phyloP scores from a whole-genome alignment of 345 rosid species.

The Eutrema japonicum region DNA sequence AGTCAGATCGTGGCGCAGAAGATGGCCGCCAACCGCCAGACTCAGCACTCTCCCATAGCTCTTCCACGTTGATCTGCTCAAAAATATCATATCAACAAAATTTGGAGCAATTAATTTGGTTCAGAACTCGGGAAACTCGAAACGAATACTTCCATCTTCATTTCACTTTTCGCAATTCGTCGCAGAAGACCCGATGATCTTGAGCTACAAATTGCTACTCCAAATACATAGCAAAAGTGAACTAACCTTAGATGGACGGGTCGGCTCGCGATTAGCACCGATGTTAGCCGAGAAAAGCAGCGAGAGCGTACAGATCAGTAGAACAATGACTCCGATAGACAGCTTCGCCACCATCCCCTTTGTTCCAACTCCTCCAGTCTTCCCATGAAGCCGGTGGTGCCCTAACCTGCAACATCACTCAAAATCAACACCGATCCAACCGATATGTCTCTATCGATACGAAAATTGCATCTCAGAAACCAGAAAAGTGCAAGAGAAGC shows the following conservation, averaged over 20 bases:
- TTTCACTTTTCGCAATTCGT: slow-evolving; percentile 12
- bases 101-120: neutral
- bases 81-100: slow-evolving; percentile 15
- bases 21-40: slow-evolving; percentile 96
- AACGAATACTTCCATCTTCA: neutral
- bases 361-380: slow-evolving; percentile 64
- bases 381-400: slow-evolving; percentile 66
- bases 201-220: slow-evolving; percentile 28
- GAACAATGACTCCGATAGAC: slow-evolving; percentile 62
- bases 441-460: neutral
- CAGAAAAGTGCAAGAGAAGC: slow-evolving; percentile 18
- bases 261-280: slow-evolving; percentile 51
- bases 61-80: slow-evolving; percentile 68
- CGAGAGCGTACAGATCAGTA: slow-evolving; percentile 79
- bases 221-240: neutral
- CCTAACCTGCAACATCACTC: slow-evolving; percentile 56
- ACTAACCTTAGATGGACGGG: slow-evolving; percentile 60
- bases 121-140: neutral
- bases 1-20: slow-evolving; percentile 91
- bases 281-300: slow-evolving; percentile 59
- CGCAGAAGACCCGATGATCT: slow-evolving; percentile 34
- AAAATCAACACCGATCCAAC: slow-evolving; percentile 41
- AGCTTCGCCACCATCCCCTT: slow-evolving; percentile 68
- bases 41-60: slow-evolving; percentile 89
- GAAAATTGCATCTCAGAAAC: slow-evolving; percentile 24